These are phyloP conservation scores for Agarophyton chilense DNA, from an alignment of 23 red algal genomes.

Conservation along the genomic window DNA sequence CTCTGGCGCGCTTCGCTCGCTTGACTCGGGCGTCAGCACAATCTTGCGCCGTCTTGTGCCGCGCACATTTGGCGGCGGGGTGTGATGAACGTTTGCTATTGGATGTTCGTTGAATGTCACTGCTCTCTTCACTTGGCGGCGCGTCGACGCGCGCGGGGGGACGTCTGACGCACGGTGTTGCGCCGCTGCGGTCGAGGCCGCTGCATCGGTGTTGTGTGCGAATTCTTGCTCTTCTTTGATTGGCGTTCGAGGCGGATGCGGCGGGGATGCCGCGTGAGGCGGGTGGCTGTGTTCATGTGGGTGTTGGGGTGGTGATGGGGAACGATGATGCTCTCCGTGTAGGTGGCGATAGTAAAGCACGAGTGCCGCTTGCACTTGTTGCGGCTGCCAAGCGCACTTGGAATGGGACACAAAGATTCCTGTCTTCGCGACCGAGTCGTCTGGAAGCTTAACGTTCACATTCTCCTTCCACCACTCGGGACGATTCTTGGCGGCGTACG, in stretches of 20 bases:
- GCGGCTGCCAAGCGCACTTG: not conserved
- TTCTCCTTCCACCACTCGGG: slow-evolving; percentile 43
- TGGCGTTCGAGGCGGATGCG: no score
- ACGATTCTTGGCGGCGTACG: slow-evolving; percentile 2
- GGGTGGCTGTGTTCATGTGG: not conserved
- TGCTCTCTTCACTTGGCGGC: not conserved
- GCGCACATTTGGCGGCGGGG: not conserved
- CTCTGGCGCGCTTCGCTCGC: not conserved
- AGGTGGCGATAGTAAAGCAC: not conserved
- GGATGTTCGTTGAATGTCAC: not conserved
- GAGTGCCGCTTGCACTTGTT: not conserved
- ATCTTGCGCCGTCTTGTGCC: not conserved
- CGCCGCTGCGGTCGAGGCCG: no score
- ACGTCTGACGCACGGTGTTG: not conserved
- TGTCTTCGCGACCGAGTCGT: not conserved
- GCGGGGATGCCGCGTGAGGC: no score
- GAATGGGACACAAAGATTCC: not conserved
- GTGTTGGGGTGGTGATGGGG: not conserved
- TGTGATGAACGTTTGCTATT: not conserved
- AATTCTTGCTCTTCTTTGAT: no score
- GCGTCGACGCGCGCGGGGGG: not conserved
- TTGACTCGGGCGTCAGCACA: not conserved
- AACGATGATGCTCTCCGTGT: not conserved
- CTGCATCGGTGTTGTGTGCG: no score
- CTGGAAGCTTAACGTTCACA: not conserved